phyloP scores from a whole-genome alignment of 2,329 filamentous ascomycete species.

The Sporothrix brasiliensis region DNA sequence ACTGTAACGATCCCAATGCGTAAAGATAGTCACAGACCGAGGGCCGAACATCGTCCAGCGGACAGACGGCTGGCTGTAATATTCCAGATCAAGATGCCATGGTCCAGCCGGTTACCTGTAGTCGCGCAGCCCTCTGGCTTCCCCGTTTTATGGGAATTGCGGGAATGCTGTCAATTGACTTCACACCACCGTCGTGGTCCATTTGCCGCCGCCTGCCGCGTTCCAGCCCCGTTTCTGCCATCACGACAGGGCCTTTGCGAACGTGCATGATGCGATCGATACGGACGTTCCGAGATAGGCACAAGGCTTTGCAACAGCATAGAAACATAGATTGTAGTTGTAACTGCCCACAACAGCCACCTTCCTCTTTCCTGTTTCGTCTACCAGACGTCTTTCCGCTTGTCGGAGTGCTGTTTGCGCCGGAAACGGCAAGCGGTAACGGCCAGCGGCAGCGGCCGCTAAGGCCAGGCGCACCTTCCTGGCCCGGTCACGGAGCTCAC shows the following conservation, averaged over 20 bases:
- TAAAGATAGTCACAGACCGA: conserved; percentile 1
- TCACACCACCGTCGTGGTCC: not conserved
- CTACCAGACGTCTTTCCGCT: conserved; percentile 1
- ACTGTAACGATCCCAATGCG: not conserved
- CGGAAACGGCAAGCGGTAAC: conserved; percentile 27
- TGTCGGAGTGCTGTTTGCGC: not conserved
- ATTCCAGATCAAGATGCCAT: not conserved
- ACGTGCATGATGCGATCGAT: not conserved
- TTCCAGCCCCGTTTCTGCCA: not conserved
- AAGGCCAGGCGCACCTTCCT: not conserved
- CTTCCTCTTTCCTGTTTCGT: conserved; percentile 2
- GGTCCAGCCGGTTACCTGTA: not conserved
- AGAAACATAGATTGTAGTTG: not conserved
- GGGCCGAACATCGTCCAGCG: not conserved
- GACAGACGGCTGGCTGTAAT: not conserved
- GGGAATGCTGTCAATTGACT: not conserved
- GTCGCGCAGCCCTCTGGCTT: not conserved
- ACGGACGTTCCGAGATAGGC: not conserved
- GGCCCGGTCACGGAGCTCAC: conserved; percentile 23
- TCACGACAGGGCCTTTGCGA: not conserved
- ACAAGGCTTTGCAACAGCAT: not conserved
- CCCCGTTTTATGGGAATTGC: not conserved
- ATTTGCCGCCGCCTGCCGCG: not conserved
- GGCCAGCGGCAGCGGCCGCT: conserved; percentile 20
- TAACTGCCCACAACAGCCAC: not conserved